Evolutionary conservation across 345 rosid genomes (phyloP), one percentile per base, ranked within the genome.

Genomic region (Populus euphratica): DNA sequence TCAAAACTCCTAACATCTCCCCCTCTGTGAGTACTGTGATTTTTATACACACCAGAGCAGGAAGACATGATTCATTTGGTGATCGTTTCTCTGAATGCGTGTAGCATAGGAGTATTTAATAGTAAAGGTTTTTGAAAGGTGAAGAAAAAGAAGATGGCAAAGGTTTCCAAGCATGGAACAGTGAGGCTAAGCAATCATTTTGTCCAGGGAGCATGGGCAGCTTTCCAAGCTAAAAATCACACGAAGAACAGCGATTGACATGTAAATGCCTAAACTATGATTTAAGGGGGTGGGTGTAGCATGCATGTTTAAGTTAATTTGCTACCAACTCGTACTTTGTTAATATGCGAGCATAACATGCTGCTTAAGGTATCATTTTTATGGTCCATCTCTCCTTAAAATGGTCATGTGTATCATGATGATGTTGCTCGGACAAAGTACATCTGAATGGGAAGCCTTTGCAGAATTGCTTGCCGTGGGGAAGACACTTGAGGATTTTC

Each of bases 101-200:
- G n/a, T 66, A 59, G 62, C 73, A 44, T 72, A 10, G 41, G 39
- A 69, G 50, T 59, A 56, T 79, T 86, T 62, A 36, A 80, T 72
- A 29, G 49, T 35, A 82, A 76, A 56, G 73, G 69, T 23, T 43
- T 83, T 79, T 70, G 75, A 81, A 83, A 86, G 78, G 79, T 70
- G 73, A 18, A 29, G 59, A 77, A 80, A 66, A 74, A 64, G 67
- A 77, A 70, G 69, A 41, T 64, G 38, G 75, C 44, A 81, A 81
- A 86, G 75, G 86, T 69, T 73, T 78, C 74, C 31, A 73, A 64
- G 82, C 84, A 73, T 72, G 71, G 73, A 85, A 85, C 75, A 73
- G 73, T 62, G 75, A 75, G 77, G 79, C 73, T 69, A 76, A 38
- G 79, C 77, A 82, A 89, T 89, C 86, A 89, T 89, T 81, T 78